Evolutionary conservation across 208 protist species (phyloP), one percentile per base, ranked within the genome.

Genomic region (Blechomonas ayalai): DNA sequence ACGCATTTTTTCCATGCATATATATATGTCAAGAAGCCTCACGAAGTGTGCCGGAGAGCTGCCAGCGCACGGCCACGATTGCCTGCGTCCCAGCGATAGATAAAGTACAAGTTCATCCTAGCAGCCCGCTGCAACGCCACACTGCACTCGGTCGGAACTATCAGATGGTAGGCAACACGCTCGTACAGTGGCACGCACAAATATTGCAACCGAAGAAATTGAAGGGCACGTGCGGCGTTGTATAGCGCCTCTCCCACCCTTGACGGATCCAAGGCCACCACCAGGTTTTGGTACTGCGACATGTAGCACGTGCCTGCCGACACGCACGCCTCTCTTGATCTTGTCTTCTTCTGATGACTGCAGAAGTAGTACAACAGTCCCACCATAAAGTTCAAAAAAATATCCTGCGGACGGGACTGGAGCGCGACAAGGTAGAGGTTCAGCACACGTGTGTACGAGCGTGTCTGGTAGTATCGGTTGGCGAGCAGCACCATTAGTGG

Each of bases 141-240:
- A 16, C 71, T 70, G 51, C 85, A 93, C 49, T 74, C 41, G 19
- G 70, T 49, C 19, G 85, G 85, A 28, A 80, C 72, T 6, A 20
- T 35, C 33, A 88, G 67, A 26, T 81, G 59, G 25, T 67, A 67
- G 1, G 69, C 72, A 20, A 94, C 70, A 35, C 77, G 70, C 45
- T 87, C 69, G 59, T 94, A 94, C 10, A 94, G 60, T 24, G 82
- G 86, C 4, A 82, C 45, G 56, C 65, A 68, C 34, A 88, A 67
- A 39, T 89, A 60, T 32, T 67, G 55, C 42, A 89, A 37, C 25
- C 66, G 43, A 19, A 94, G 62, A 45, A 79, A 87, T 33, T 94
- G 86, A 23, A 90, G 44, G 16, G 73, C 73, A 28, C 82, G 61
- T 2, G 82, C 86, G n/a, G 66, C 57, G 72, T 94, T 94, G 69